Evolutionary conservation across 208 protist genomes (phyloP), one percentile per base, ranked within the genome.

Genomic region (Leishmania amazonensis): DNA sequence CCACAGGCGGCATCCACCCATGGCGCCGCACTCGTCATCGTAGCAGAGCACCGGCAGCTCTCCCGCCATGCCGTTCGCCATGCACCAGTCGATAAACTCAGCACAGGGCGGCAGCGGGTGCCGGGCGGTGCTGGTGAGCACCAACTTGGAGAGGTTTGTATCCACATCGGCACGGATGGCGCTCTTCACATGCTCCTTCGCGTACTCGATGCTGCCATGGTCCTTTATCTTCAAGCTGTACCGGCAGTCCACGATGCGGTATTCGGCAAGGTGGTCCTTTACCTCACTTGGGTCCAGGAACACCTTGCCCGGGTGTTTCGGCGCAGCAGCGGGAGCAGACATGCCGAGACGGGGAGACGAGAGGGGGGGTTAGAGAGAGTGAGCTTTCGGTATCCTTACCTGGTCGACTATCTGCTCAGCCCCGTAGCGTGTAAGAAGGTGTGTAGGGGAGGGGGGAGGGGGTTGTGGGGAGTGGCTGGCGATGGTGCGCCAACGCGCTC

Each of bases 1-100:
- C 93, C 95, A 97, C 87, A 96, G 79, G 11, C 95, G 91, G 79
- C 89, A 92, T 11, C 81, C 95, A 3, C 87, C 91, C 89, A 94
- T 93, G 58, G 79, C 92, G 0, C 94, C 94, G 78, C 91, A 90
- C 57, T 91, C 86, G 73, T 95, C 93, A 68, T 97, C 94, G 88
- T 97, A 97, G 79, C 87, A 92, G 74, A 97, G 83, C 70, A 97
- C 91, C n/a, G 93, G 91, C 53, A 80, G 83, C 1, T 74, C 65
- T 0, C 53, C 54, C 2, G 67, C 71, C 19, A 97, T 84, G 17
- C 91, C 93, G 45, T 85, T 81, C 7, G 79, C 78, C 68, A 85
- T 85, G 79, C 93, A 95, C 91, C 93, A 96, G 73, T 80, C 83
- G 24, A 93, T 70, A 75, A 97, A 97, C 24, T 80, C 79, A 7